A percentile compares a stretch with the other conserved stretches of the same genome.
phyloP scores from a whole-genome alignment of 106 monocot species.

The Platanthera zijinensis region DNA sequence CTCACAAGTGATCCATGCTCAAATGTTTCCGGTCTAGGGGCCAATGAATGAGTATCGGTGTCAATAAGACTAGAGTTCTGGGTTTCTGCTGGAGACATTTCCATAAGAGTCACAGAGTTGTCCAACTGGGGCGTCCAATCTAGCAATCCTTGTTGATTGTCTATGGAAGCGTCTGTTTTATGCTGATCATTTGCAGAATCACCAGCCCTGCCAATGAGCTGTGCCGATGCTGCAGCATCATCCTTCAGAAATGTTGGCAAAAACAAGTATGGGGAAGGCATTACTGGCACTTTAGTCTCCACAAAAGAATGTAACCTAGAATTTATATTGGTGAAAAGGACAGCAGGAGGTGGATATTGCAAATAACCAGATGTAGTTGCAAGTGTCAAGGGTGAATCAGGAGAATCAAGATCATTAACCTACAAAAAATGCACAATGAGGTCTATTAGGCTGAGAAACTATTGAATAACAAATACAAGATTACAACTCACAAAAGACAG shows the following conservation, averaged over 20 bases:
- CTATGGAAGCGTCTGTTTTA: conserved; percentile 13
- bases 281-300: conserved; percentile 31
- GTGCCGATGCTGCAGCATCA: conserved; percentile 21
- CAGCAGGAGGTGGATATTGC: conserved; percentile 70
- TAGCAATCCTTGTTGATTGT: conserved; percentile 8
- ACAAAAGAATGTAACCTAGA: conserved; percentile 20
- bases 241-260: conserved; percentile 28
- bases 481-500: background rate
- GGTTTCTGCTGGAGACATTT: conserved; percentile 28
- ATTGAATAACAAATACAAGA: background rate
- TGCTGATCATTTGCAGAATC: conserved; percentile 18
- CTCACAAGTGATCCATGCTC: conserved; percentile 14
- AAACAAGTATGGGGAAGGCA: conserved; percentile 32
- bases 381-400: conserved; percentile 65
- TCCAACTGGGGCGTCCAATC: background rate
- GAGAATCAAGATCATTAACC: conserved; percentile 92
- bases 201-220: conserved; percentile 11
- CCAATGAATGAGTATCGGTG: conserved; percentile 11
- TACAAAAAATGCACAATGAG: conserved; percentile 22
- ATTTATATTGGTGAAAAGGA: conserved; percentile 48
- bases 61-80: conserved; percentile 12
- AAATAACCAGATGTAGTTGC: conserved; percentile 73
- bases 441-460: background rate
- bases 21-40: conserved; percentile 11
- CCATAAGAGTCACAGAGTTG: conserved; percentile 30